These are phyloP conservation scores for Tetracentron sinense DNA, from an alignment of 164 flowering plant species.

Conservation along the genomic window DNA sequence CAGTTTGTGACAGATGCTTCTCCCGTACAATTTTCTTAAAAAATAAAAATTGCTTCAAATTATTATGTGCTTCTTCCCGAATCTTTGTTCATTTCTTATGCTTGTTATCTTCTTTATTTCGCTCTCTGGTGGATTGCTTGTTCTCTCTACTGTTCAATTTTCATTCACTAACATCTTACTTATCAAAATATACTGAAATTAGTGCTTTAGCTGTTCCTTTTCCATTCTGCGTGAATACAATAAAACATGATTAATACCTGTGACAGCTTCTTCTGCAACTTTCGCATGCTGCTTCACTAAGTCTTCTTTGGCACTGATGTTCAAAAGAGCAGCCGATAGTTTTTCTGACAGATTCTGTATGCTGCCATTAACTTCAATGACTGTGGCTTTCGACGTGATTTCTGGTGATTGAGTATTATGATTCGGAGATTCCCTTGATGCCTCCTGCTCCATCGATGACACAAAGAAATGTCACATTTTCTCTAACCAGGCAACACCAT, in stretches of 20 bases:
- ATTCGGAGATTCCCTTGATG: constrained; percentile 43
- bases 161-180: background rate
- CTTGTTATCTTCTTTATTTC: too few relatives aligned
- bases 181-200: background rate
- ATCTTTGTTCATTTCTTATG: too few relatives aligned
- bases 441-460: constrained; percentile 24
- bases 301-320: constrained; percentile 66
- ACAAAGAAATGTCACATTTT: background rate
- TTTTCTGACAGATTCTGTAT: constrained; percentile 53
- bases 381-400: constrained; percentile 47
- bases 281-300: constrained; percentile 61
- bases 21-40: too few relatives aligned
- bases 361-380: constrained; percentile 38
- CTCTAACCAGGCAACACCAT: background rate
- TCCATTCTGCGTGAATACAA: background rate
- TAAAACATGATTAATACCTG: constrained; percentile 31
- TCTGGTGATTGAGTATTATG: constrained; percentile 62
- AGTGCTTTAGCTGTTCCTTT: background rate
- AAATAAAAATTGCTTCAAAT: too few relatives aligned
- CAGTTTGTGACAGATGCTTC: too few relatives aligned
- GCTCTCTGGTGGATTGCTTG: too few relatives aligned
- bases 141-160: too few relatives aligned
- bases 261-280: constrained; percentile 72
- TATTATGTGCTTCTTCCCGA: too few relatives aligned
- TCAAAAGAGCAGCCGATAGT: constrained; percentile 73